Percentiles rank a stretch among this genome's conserved stretches.
Evolutionary conservation across 345 rosid species (phyloP).

Genomic region (Hirschfeldia incana): DNA sequence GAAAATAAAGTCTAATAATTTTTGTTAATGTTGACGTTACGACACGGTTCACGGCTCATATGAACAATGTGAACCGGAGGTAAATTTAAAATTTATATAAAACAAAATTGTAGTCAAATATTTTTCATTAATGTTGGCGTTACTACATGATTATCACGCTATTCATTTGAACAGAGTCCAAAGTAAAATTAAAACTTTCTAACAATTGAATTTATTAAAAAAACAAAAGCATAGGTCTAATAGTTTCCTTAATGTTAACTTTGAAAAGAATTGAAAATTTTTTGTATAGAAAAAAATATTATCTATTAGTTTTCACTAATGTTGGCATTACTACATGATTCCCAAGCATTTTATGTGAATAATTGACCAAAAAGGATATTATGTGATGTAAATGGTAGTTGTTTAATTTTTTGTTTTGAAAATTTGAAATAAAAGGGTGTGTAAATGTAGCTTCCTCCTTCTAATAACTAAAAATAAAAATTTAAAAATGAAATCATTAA

Average conservation of each 20-base stretch:
- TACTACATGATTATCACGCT: background rate
- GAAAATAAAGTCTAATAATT: background rate
- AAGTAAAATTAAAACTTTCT: no score
- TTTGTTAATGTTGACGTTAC: background rate
- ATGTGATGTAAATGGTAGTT: background rate
- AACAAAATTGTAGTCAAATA: background rate
- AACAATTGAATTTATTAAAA: no score
- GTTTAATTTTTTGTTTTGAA: background rate
- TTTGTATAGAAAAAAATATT: background rate
- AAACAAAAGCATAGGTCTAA: no score
- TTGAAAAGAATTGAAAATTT: background rate
- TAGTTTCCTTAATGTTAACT: background rate
- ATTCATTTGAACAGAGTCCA: no score
- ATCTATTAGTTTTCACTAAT: background rate
- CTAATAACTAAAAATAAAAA: constrained; percentile 3
- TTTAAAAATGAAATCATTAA: background rate
- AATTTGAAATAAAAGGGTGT: constrained; percentile 9
- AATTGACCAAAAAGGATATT: background rate
- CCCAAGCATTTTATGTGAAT: background rate
- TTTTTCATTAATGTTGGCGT: background rate
- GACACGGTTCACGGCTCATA: background rate
- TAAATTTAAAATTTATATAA: no score
- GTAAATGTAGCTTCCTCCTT: constrained; percentile 12
- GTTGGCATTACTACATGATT: background rate
- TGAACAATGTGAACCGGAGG: background rate